These are phyloP conservation scores for Primulina huaijiensis DNA, from an alignment of 257 asterid species.

Conservation along the genomic window DNA sequence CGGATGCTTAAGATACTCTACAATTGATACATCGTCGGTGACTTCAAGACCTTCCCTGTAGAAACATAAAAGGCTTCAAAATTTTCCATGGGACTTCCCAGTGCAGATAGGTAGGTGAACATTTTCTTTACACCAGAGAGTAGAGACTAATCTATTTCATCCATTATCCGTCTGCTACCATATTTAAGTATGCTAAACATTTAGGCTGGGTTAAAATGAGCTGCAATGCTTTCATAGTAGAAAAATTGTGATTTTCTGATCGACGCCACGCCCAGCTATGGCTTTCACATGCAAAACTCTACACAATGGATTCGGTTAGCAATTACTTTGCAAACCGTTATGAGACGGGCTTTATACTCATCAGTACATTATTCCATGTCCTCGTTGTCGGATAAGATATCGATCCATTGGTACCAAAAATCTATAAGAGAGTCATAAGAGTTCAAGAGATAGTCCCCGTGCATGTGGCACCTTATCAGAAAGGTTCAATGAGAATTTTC, in stretches of 20 bases:
- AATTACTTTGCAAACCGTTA: neutral
- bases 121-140: neutral
- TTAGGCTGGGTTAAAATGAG: neutral
- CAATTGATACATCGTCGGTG: constrained; percentile 95
- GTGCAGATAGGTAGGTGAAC: neutral
- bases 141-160: neutral
- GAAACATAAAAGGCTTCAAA: constrained; percentile 1
- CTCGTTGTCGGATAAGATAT: neutral
- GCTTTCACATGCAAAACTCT: neutral
- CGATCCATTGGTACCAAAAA: neutral
- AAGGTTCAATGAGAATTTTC: neutral
- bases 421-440: neutral
- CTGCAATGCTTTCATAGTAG: neutral
- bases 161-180: neutral
- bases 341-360: neutral
- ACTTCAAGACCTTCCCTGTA: constrained; percentile 96
- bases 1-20: constrained; percentile 92
- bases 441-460: neutral
- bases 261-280: neutral
- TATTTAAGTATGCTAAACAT: neutral
- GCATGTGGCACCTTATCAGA: neutral
- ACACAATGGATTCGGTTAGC: neutral
- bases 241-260: neutral
- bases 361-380: neutral
- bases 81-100: neutral